phyloP scores from a whole-genome alignment of 805 yeast genomes.

The Pichia kluyveri region DNA sequence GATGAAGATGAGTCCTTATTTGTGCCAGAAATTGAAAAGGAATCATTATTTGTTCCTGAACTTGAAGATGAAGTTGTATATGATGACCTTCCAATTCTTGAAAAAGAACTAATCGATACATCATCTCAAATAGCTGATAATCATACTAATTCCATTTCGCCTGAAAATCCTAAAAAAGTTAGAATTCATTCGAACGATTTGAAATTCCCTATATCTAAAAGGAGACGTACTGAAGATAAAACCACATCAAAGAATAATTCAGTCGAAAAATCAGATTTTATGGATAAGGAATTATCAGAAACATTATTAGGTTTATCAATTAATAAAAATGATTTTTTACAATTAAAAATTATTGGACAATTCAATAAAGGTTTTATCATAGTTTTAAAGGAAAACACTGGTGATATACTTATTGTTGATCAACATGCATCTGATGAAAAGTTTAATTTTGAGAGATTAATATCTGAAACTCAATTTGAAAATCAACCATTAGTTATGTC shows the following conservation, averaged over 20 bases:
- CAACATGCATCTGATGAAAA: slow-evolving; percentile 99
- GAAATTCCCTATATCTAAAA: not conserved
- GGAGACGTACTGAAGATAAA: not conserved
- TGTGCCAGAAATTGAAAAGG: not conserved
- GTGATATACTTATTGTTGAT: slow-evolving; percentile 80
- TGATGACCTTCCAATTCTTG: not conserved
- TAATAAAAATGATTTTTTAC: slow-evolving; percentile 58
- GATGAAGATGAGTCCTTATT: not conserved
- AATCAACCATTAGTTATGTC: slow-evolving; percentile 66
- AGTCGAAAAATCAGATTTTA: slow-evolving; percentile 27
- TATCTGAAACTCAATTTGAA: slow-evolving; percentile 45
- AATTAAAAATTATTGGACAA: slow-evolving; percentile 84
- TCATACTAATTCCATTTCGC: not conserved
- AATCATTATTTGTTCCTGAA: not conserved
- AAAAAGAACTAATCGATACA: not conserved
- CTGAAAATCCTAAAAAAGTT: not conserved
- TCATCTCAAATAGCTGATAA: too few relatives aligned
- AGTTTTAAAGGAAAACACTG: slow-evolving; percentile 40
- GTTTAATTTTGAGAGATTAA: slow-evolving; percentile 72
- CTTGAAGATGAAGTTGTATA: not conserved
- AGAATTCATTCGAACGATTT: not conserved
- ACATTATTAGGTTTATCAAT: slow-evolving; percentile 49
- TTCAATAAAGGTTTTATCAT: slow-evolving; percentile 93
- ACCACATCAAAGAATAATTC: not conserved
- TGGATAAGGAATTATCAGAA: slow-evolving; percentile 45